phyloP scores from a whole-genome alignment of 495 filamentous ascomycete genomes.

The Trichoderma gamsii region DNA sequence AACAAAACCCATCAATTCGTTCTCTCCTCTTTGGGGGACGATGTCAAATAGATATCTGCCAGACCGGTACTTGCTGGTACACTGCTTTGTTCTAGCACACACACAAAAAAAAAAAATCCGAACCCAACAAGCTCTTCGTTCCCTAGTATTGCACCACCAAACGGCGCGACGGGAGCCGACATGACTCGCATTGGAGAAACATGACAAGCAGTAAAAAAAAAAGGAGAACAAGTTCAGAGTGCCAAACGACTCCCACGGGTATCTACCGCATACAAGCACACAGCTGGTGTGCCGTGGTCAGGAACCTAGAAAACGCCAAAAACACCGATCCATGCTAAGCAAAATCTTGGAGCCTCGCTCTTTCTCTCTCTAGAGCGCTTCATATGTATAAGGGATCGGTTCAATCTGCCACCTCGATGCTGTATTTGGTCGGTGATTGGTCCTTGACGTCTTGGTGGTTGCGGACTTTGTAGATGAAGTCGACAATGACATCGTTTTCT shows the following conservation, averaged over 20 bases:
- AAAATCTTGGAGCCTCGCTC: conserved; percentile 18
- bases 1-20: neutral
- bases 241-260: conserved; percentile 16
- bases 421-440: conserved; percentile 14
- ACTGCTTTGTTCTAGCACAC: too few species aligned
- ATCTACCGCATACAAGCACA: neutral
- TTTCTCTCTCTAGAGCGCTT: conserved; percentile 20
- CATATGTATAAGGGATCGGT: conserved; percentile 20
- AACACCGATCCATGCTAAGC: conserved; percentile 14
- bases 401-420: conserved; percentile 21
- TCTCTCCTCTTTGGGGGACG: neutral
- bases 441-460: conserved; percentile 32
- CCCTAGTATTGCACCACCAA: too few species aligned
- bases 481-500: conserved; percentile 83
- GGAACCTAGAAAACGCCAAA: conserved; percentile 12
- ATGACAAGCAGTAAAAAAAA: conserved; percentile 2
- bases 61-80: too few species aligned
- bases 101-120: too few species aligned
- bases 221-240: neutral
- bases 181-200: neutral
- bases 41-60: too few species aligned
- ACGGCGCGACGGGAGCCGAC: neutral
- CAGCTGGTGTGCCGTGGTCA: neutral
- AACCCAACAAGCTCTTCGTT: too few species aligned
- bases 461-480: conserved; percentile 77